Conservation (phyloP, 768 basidiomycete genomes). For the Epithele typhae region DNA sequence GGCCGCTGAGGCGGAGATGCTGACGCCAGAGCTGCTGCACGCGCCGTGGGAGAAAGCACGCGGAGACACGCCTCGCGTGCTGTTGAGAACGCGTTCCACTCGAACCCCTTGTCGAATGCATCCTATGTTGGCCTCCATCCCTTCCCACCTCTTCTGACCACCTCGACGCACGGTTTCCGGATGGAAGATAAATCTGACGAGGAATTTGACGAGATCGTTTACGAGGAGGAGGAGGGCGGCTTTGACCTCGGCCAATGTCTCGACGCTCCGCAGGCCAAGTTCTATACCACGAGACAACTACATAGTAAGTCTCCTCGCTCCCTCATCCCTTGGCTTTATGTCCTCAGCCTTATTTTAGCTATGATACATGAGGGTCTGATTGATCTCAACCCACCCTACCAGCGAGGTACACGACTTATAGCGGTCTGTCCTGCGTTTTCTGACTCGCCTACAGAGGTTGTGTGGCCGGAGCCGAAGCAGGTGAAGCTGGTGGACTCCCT, state of each 20-base stretch:
- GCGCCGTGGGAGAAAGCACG: too few species aligned
- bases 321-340: too few species aligned
- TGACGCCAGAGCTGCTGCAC: too few species aligned
- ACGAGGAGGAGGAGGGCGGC: constrained; percentile 10
- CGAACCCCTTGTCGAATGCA: too few species aligned
- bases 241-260: constrained; percentile 22
- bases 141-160: too few species aligned
- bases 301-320: constrained; percentile 21
- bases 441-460: constrained; percentile 50
- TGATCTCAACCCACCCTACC: constrained; percentile 68
- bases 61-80: too few species aligned
- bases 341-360: too few species aligned
- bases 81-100: neutral
- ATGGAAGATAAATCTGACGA: constrained; percentile 15
- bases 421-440: neutral
- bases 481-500: constrained; percentile 47
- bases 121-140: too few species aligned
- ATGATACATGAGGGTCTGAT: constrained; percentile 68
- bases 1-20: too few species aligned
- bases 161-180: too few species aligned
- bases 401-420: constrained; percentile 47
- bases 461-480: constrained; percentile 72
- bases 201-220: constrained; percentile 10
- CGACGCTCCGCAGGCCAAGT: constrained; percentile 11
- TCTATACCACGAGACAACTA: constrained; percentile 19